Conservation (phyloP, 108 stramenopile species). For the Cyclotella baltica region DNA sequence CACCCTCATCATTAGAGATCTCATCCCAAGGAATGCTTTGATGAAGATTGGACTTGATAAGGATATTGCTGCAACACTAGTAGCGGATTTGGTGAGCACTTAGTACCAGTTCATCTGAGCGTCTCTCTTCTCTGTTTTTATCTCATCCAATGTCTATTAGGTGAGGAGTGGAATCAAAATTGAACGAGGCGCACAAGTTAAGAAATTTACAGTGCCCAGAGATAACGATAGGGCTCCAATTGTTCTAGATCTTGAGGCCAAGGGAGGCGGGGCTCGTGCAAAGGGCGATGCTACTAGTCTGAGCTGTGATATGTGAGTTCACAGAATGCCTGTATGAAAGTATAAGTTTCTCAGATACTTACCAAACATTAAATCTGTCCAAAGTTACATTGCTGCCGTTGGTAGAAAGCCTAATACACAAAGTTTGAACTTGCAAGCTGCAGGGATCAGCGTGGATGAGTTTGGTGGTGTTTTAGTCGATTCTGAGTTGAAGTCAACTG, state of each 20-base stretch:
- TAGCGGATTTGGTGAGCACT: conserved; percentile 54
- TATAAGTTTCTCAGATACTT: neutral
- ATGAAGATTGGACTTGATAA: conserved; percentile 88
- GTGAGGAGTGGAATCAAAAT: conserved; percentile 72
- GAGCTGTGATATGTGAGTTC: conserved; percentile 58
- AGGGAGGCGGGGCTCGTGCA: conserved; percentile 55
- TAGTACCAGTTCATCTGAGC: conserved; percentile 5
- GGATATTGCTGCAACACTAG: conserved; percentile 59
- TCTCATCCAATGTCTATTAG: no score
- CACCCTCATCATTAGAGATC: conserved; percentile 78
- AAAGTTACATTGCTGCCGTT: conserved; percentile 75
- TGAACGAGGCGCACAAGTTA: conserved; percentile 72
- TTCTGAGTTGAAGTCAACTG: conserved; percentile 56
- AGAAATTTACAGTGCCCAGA: conserved; percentile 59
- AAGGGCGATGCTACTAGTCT: conserved; percentile 53
- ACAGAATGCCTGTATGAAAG: neutral
- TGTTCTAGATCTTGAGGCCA: conserved; percentile 61
- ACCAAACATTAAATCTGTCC: neutral
- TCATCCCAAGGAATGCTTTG: conserved; percentile 70
- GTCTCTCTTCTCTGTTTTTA: neutral
- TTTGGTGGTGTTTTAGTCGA: conserved; percentile 81
- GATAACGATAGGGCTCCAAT: conserved; percentile 64
- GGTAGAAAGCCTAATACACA: conserved; percentile 82
- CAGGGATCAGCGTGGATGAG: conserved; percentile 71
- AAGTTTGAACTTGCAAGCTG: conserved; percentile 67